Conservation (phyloP, 2,329 filamentous ascomycete genomes). For the Pezicula neosporulosa region DNA sequence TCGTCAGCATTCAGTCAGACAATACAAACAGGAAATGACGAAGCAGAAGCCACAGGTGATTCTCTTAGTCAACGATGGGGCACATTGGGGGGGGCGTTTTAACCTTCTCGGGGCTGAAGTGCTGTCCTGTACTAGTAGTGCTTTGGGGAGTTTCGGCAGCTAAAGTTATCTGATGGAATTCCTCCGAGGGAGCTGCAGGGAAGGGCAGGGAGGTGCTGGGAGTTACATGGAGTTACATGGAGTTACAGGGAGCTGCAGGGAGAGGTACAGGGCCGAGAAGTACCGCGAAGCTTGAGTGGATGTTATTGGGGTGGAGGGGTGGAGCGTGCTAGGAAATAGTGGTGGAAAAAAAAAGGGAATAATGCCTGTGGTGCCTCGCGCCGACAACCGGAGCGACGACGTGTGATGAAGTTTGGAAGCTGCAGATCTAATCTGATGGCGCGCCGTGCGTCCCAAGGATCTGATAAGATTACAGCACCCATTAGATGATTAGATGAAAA, state of each 20-base stretch:
- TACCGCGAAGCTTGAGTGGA: too few relatives aligned
- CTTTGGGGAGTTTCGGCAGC: background rate
- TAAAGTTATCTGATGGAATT: constrained; percentile 19
- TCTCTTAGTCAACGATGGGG: too few relatives aligned
- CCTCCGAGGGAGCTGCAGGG: constrained; percentile 10
- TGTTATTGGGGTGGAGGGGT: too few relatives aligned
- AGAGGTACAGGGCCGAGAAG: background rate
- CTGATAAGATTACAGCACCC: constrained; percentile 42
- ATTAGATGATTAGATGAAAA: background rate
- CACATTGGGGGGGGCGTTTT: too few relatives aligned
- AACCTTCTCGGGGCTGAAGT: too few relatives aligned
- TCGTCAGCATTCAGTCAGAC: too few relatives aligned
- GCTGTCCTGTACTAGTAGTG: too few relatives aligned
- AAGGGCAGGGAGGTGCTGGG: background rate
- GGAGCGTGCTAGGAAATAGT: background rate
- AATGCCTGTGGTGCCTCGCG: too few relatives aligned
- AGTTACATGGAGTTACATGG: constrained; percentile 7
- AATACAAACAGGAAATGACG: too few relatives aligned
- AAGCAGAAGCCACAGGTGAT: too few relatives aligned
- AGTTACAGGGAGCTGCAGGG: background rate
- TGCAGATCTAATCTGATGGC: too few relatives aligned
- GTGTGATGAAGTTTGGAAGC: too few relatives aligned
- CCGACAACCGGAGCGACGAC: constrained; percentile 9
- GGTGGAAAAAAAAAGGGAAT: background rate
- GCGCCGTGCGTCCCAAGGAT: constrained; percentile 35